phyloP scores from a whole-genome alignment of 169 alveolate species.

The Cryptosporidium sp. region DNA sequence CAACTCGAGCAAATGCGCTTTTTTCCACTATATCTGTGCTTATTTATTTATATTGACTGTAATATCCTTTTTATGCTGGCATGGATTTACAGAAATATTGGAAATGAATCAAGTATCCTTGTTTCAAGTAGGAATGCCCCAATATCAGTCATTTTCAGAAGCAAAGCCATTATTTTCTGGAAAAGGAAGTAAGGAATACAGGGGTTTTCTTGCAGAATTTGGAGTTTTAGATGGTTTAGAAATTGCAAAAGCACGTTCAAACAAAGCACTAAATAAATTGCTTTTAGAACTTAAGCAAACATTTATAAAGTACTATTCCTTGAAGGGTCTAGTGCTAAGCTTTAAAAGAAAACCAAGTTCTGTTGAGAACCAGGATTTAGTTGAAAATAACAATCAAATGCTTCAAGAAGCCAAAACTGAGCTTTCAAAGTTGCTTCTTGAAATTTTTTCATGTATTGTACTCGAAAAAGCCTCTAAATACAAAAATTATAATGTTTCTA shows the following conservation, averaged over 20 bases:
- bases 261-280: neutral
- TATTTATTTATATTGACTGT: neutral
- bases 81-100: neutral
- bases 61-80: neutral
- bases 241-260: neutral
- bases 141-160: neutral
- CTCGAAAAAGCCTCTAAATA: neutral
- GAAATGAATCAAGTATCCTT: neutral
- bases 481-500: neutral
- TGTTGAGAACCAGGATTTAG: neutral
- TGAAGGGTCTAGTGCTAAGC: neutral
- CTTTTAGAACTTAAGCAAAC: neutral
- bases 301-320: neutral
- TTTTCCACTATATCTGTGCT: neutral
- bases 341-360: neutral
- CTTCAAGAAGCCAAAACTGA: neutral
- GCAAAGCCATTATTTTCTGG: neutral
- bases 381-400: neutral
- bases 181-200: neutral
- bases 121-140: neutral
- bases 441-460: slow-evolving; percentile 10
- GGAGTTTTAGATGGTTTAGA: neutral
- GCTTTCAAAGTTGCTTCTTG: neutral
- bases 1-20: neutral
- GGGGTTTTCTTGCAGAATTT: neutral